Conservation (phyloP, 2,329 filamentous ascomycete species). For the Setomelanomma holmii region DNA sequence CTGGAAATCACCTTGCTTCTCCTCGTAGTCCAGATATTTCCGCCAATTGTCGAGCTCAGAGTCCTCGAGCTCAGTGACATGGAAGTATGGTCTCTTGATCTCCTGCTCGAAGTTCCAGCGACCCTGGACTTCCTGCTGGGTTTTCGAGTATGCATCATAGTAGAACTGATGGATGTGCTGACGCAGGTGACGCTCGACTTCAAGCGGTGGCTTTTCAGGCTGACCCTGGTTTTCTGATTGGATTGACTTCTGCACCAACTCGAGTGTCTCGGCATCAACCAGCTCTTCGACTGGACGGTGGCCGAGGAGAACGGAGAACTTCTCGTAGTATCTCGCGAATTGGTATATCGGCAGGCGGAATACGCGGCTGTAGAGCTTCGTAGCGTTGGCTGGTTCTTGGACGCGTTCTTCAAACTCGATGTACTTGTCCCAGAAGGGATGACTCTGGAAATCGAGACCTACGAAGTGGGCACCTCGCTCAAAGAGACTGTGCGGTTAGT, state of each 20-base stretch:
- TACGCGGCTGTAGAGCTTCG: constrained; percentile 80
- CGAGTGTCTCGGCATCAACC: constrained; percentile 70
- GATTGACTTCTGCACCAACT: constrained; percentile 74
- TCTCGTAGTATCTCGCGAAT: constrained; percentile 93
- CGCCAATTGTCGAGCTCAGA: constrained; percentile 87
- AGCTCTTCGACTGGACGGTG: constrained; percentile 78
- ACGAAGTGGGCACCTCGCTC: constrained; percentile 86
- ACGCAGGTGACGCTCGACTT: constrained; percentile 84
- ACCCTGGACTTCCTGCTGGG: constrained; percentile 87
- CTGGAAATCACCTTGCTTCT: constrained; percentile 77
- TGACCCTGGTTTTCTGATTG: constrained; percentile 64
- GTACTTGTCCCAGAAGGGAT: constrained; percentile 99
- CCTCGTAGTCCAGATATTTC: constrained; percentile 96
- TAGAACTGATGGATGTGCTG: constrained; percentile 80
- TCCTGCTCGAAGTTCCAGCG: constrained; percentile 95
- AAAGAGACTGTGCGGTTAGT: constrained; percentile 71
- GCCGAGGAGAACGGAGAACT: constrained; percentile 76
- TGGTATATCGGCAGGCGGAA: constrained; percentile 94
- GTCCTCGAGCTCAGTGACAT: constrained; percentile 90
- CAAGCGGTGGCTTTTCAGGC: constrained; percentile 71
- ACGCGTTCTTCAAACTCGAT: constrained; percentile 94
- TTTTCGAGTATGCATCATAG: constrained; percentile 79
- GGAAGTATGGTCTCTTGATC: constrained; percentile 96
- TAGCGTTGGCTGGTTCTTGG: constrained; percentile 66
- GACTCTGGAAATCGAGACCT: constrained; percentile 90